Evolutionary conservation across 2,329 filamentous ascomycete species (phyloP).

Genomic region (Pyrenochaeta sp.): DNA sequence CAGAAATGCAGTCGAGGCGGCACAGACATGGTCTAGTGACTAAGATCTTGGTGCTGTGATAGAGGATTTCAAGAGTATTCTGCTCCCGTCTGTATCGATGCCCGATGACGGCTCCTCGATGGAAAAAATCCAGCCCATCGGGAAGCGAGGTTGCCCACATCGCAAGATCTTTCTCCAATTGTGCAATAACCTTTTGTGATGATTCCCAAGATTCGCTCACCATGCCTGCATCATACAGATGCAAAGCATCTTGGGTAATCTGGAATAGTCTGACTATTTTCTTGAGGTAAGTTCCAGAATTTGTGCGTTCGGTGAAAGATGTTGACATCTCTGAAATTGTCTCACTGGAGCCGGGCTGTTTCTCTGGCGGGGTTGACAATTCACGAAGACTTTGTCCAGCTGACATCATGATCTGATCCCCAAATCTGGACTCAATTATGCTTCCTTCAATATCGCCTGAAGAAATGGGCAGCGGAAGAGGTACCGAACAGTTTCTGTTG

Average conservation of each 20-base stretch:
- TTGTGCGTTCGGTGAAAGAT: slow-evolving; percentile 14
- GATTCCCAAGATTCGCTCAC: slow-evolving; percentile 44
- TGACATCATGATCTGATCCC: neutral
- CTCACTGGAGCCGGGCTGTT: neutral
- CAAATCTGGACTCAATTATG: slow-evolving; percentile 23
- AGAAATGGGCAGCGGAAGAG: slow-evolving; percentile 40
- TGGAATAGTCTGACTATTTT: slow-evolving; percentile 29
- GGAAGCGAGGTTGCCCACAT: slow-evolving; percentile 44
- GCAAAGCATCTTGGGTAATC: slow-evolving; percentile 42
- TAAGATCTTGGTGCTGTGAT: slow-evolving; percentile 41
- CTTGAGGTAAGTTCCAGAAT: slow-evolving; percentile 31
- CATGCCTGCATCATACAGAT: slow-evolving; percentile 43
- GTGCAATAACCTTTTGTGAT: slow-evolving; percentile 41
- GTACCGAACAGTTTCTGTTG: slow-evolving; percentile 39
- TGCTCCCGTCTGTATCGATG: slow-evolving; percentile 17
- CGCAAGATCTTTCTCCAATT: slow-evolving; percentile 41
- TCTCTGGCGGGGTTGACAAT: too few species aligned
- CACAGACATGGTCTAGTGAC: slow-evolving; percentile 52
- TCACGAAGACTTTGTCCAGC: neutral
- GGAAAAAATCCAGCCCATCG: slow-evolving; percentile 24
- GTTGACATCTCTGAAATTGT: neutral
- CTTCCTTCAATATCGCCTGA: slow-evolving; percentile 32
- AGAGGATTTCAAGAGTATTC: slow-evolving; percentile 28
- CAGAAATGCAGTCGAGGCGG: slow-evolving; percentile 41
- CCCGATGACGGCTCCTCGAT: neutral